A percentile compares a stretch with the other conserved stretches of the same genome.
phyloP scores from a whole-genome alignment of 768 basidiomycete genomes.

The Lyophyllum decastes region DNA sequence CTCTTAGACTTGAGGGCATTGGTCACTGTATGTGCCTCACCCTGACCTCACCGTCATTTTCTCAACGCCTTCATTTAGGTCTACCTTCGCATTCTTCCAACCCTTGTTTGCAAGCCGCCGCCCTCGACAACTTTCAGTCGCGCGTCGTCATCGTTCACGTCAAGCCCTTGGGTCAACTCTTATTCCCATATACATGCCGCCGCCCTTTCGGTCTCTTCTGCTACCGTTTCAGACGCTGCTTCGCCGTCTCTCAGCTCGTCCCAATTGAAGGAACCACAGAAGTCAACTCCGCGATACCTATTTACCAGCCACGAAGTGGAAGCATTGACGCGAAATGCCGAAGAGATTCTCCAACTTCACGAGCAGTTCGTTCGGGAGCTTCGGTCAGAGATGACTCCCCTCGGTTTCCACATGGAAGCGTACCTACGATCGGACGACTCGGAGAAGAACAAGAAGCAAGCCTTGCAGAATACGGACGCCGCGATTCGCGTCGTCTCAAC shows the following conservation, averaged over 20 bases:
- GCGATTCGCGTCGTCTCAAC: constrained; percentile 53
- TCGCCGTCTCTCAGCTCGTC: constrained; percentile 16
- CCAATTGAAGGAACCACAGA: constrained; percentile 26
- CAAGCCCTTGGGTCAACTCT: constrained; percentile 48
- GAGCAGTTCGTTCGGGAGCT: constrained; percentile 66
- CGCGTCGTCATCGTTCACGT: constrained; percentile 42
- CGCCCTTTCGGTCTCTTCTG: constrained; percentile 23
- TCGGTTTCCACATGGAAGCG: constrained; percentile 47
- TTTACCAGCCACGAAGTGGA: constrained; percentile 62
- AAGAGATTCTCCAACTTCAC: constrained; percentile 67
- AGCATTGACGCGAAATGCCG: constrained; percentile 64
- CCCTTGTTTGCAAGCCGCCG: constrained; percentile 43
- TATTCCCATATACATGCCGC: constrained; percentile 35
- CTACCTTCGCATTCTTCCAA: constrained; percentile 60
- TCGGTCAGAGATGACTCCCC: constrained; percentile 44
- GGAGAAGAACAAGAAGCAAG: constrained; percentile 16
- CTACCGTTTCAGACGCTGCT: constrained; percentile 27
- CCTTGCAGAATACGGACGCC: constrained; percentile 36
- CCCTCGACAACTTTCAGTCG: constrained; percentile 38
- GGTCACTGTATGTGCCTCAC: constrained; percentile 56
- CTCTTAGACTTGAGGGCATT: constrained; percentile 75
- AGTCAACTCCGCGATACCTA: constrained; percentile 44
- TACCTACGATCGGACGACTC: constrained; percentile 16
- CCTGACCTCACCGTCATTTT: not conserved
- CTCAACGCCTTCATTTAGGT: constrained; percentile 44